Conservation (phyloP, 2,329 filamentous ascomycete species). For the Talaromyces amestolkiae region DNA sequence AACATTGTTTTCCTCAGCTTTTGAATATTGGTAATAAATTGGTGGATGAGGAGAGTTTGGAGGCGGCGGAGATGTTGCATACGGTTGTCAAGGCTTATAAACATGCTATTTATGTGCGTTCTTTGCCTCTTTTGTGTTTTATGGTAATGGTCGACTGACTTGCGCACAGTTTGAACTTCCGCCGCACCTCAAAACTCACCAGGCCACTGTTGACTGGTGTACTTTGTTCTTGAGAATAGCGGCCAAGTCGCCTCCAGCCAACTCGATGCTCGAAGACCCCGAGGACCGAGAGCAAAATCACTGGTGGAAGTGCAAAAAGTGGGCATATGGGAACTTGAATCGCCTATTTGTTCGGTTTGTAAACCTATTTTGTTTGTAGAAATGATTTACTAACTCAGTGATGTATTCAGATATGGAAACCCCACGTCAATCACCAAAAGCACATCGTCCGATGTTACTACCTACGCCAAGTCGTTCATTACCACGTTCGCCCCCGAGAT, state of each 20-base stretch:
- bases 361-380: neutral
- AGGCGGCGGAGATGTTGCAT: slow-evolving; percentile 95
- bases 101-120: slow-evolving; percentile 88
- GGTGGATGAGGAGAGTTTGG: slow-evolving; percentile 84
- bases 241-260: slow-evolving; percentile 75
- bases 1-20: slow-evolving; percentile 83
- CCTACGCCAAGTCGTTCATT: slow-evolving; percentile 88
- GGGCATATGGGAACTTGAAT: slow-evolving; percentile 97
- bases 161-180: slow-evolving; percentile 75
- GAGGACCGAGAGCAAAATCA: slow-evolving; percentile 89
- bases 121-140: slow-evolving; percentile 3
- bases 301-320: slow-evolving; percentile 99
- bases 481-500: slow-evolving; percentile 92
- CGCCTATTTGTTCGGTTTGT: slow-evolving; percentile 83
- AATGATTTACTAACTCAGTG: neutral
- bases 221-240: slow-evolving; percentile 90
- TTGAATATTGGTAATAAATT: slow-evolving; percentile 83
- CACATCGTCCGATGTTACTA: slow-evolving; percentile 72
- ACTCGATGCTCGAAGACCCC: slow-evolving; percentile 73
- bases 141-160: slow-evolving; percentile 26
- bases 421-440: slow-evolving; percentile 69
- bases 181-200: slow-evolving; percentile 70
- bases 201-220: slow-evolving; percentile 91
- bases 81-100: slow-evolving; percentile 96
- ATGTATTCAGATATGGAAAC: slow-evolving; percentile 73